phyloP scores from a whole-genome alignment of 805 yeast genomes.

The Nakazawaea holstii region DNA sequence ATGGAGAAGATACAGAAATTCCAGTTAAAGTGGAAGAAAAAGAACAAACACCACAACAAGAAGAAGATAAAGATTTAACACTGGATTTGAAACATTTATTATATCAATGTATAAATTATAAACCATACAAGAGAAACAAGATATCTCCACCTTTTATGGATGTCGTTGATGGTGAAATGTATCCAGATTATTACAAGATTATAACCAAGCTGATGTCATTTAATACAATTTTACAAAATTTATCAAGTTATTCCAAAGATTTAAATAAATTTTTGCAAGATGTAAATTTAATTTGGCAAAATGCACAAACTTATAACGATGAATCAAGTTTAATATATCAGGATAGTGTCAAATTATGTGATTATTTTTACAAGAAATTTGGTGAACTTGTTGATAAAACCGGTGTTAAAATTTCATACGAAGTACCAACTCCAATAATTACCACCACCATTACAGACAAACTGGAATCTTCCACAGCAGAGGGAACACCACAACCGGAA shows the following conservation, averaged over 20 bases:
- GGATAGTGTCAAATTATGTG: constrained; percentile 61
- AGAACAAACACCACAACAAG: background rate
- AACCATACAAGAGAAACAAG: constrained; percentile 42
- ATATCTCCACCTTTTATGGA: constrained; percentile 71
- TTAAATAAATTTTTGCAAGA: constrained; percentile 57
- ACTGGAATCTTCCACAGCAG: constrained; percentile 7
- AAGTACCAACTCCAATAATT: constrained; percentile 4
- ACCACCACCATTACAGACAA: constrained; percentile 6
- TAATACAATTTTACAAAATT: constrained; percentile 44
- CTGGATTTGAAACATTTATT: constrained; percentile 23
- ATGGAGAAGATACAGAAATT: constrained; percentile 16
- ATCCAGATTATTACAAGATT: constrained; percentile 77
- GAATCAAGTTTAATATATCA: constrained; percentile 65
- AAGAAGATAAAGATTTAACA: constrained; percentile 5
- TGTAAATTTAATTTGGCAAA: constrained; percentile 59
- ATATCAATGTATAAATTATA: constrained; percentile 36
- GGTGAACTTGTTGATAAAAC: constrained; percentile 17
- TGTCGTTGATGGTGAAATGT: constrained; percentile 61
- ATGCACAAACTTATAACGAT: constrained; percentile 76
- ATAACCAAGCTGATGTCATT: constrained; percentile 75
- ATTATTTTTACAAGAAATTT: constrained; percentile 40
- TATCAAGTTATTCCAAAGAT: constrained; percentile 47
- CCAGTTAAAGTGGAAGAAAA: background rate
- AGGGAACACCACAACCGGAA: constrained; percentile 18
- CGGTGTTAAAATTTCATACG: background rate